Conservation (phyloP, 2,329 filamentous ascomycete genomes). For the Amylocarpus encephaloides region DNA sequence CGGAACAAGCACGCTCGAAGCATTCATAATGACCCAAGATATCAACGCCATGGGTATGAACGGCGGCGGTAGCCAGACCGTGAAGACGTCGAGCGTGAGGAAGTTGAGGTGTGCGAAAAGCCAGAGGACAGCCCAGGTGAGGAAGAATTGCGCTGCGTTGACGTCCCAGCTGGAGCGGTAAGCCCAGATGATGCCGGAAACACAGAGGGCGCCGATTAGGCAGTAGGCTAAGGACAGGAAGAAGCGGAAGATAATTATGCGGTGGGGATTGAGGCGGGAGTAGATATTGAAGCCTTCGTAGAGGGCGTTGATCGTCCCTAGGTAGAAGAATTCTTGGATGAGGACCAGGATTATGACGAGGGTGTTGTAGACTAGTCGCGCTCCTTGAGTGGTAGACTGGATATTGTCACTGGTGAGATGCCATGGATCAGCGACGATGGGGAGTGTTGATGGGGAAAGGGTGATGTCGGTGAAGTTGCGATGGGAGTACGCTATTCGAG, state of each 20-base stretch:
- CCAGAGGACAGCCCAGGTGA: constrained; percentile 55
- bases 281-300: constrained; percentile 25
- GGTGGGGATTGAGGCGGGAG: constrained; percentile 15
- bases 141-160: constrained; percentile 48
- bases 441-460: constrained; percentile 22
- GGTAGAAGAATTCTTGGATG: constrained; percentile 31
- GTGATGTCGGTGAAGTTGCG: constrained; percentile 17
- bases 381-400: constrained; percentile 32
- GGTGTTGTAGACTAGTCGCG: constrained; percentile 35
- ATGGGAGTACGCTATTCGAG: constrained; percentile 24
- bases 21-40: constrained; percentile 61
- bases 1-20: constrained; percentile 52
- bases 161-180: constrained; percentile 39
- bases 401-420: constrained; percentile 27
- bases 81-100: constrained; percentile 36
- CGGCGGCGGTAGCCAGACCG: constrained; percentile 31
- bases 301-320: constrained; percentile 28
- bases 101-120: constrained; percentile 49
- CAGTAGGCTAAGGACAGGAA: constrained; percentile 31
- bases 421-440: constrained; percentile 34
- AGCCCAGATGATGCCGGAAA: constrained; percentile 39
- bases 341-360: constrained; percentile 35
- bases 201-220: constrained; percentile 34
- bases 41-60: constrained; percentile 39
- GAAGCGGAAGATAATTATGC: constrained; percentile 27